A percentile compares a stretch with the other conserved stretches of the same genome.
Evolutionary conservation across 345 rosid genomes (phyloP).

Genomic region (Acer saccharum): DNA sequence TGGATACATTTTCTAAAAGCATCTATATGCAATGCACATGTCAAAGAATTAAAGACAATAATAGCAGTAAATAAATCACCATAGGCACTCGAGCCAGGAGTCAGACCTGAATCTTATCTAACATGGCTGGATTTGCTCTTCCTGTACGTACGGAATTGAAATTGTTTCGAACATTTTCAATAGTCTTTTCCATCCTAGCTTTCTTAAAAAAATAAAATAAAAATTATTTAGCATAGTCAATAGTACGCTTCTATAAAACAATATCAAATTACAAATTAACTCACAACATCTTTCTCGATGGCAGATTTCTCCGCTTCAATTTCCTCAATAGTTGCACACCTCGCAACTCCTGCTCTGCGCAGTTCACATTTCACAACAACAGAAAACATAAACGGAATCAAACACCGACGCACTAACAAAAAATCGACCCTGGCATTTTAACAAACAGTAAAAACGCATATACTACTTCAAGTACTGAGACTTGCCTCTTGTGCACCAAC

Average conservation of each 20-base stretch:
- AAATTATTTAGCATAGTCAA: constrained; percentile 3
- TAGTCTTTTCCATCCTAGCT: constrained; percentile 90
- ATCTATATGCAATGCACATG: neutral
- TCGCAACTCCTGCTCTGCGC: constrained; percentile 57
- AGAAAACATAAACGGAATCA: neutral
- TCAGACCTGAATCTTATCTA: constrained; percentile 82
- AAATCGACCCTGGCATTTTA: constrained; percentile 9
- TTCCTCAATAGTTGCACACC: constrained; percentile 87
- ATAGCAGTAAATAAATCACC: no score
- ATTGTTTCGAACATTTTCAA: constrained; percentile 68
- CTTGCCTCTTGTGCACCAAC: constrained; percentile 54
- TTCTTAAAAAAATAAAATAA: constrained; percentile 47
- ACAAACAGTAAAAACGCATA: constrained; percentile 8
- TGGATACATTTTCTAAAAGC: neutral
- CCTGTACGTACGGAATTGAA: constrained; percentile 92
- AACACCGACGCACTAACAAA: neutral
- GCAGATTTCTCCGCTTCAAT: constrained; percentile 80
- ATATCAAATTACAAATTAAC: constrained; percentile 19
- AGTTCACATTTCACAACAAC: constrained; percentile 12
- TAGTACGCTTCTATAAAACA: neutral
- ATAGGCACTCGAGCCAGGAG: neutral
- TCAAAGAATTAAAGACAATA: neutral
- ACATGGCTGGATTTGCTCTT: constrained; percentile 78
- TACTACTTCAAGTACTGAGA: neutral
- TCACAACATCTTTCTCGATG: constrained; percentile 79